phyloP scores from a whole-genome alignment of 345 rosid genomes.

The Ailanthus altissimus region DNA sequence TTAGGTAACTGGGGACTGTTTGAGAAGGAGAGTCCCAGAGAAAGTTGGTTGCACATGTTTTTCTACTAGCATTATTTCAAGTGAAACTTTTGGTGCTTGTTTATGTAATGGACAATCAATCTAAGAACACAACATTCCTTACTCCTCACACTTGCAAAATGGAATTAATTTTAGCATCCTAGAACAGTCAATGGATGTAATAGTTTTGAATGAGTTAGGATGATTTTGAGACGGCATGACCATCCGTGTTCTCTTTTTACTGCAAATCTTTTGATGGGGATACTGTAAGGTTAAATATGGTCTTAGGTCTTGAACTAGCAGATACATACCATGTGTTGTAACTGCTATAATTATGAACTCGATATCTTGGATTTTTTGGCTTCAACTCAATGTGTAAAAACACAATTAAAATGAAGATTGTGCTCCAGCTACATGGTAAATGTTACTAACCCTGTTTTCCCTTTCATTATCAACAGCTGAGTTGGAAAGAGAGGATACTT shows the following conservation, averaged over 20 bases:
- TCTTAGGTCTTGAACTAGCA: slow-evolving; percentile 8
- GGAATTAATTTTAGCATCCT: background rate
- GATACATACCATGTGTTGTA: background rate
- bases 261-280: background rate
- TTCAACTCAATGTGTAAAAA: background rate
- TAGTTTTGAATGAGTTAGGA: background rate
- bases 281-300: background rate
- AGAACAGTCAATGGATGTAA: background rate
- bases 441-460: background rate
- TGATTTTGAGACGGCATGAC: background rate
- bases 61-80: background rate
- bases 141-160: background rate
- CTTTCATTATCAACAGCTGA: slow-evolving; percentile 30
- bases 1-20: background rate
- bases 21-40: background rate
- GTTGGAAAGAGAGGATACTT: slow-evolving; percentile 28
- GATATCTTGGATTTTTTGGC: background rate
- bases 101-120: background rate
- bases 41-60: background rate
- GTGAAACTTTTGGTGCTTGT: background rate
- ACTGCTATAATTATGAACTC: slow-evolving; percentile 1
- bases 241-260: background rate
- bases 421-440: background rate
- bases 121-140: background rate
- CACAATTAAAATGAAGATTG: background rate